Percentiles rank a stretch among this genome's conserved stretches.
Evolutionary conservation across 306 rosid species (phyloP).

Genomic region (Betula pendula): DNA sequence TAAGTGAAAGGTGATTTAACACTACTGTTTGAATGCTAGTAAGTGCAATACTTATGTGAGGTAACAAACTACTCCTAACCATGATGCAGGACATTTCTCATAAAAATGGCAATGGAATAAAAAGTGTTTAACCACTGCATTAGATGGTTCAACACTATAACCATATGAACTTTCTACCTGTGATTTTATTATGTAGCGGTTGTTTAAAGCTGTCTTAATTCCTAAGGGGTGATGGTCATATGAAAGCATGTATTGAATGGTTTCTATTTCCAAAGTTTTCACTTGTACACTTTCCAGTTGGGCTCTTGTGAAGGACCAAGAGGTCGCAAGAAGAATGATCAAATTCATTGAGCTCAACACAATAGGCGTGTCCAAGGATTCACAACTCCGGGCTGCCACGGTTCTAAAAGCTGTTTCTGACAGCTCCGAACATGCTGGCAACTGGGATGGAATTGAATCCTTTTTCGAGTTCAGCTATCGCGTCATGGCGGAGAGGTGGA

Average conservation of each 20-base stretch:
- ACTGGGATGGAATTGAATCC: constrained; percentile 28
- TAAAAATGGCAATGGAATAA: neutral
- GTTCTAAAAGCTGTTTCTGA: constrained; percentile 55
- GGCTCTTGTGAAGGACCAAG: constrained; percentile 79
- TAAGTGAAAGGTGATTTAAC: too few species aligned
- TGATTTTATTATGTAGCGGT: neutral
- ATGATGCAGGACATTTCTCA: neutral
- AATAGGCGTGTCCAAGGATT: constrained; percentile 90
- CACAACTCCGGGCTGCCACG: constrained; percentile 87
- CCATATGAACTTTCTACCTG: neutral
- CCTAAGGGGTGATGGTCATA: neutral
- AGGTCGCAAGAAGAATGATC: constrained; percentile 71
- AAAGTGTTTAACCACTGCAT: neutral
- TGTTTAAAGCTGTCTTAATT: neutral
- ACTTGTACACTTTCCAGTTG: constrained; percentile 44
- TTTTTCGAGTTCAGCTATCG: constrained; percentile 56
- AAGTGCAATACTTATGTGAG: too few species aligned
- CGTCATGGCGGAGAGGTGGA: constrained; percentile 69
- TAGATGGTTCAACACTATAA: neutral
- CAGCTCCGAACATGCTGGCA: constrained; percentile 34
- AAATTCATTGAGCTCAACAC: constrained; percentile 72
- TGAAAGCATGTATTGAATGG: neutral
- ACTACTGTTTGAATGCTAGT: neutral
- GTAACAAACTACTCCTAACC: neutral
- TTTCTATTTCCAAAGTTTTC: neutral